Conservation (phyloP, 1,139 yeast species). For the Candida buenavistaensis region DNA sequence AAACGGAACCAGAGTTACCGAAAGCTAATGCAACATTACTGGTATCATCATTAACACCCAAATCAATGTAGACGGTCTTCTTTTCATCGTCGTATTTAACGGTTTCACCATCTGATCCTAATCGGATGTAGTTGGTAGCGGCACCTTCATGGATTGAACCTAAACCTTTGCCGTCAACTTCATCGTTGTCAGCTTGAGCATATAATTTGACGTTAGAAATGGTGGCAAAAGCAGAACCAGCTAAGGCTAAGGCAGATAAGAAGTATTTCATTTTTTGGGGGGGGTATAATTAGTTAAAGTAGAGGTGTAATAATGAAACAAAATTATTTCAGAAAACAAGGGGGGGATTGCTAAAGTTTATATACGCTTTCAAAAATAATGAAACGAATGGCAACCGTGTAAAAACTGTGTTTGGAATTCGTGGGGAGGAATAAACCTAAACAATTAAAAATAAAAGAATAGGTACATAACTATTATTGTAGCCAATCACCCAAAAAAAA, state of each 20-base stretch:
- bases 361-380: too few relatives aligned
- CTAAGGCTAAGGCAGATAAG: slow-evolving; percentile 16
- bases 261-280: slow-evolving; percentile 10
- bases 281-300: slow-evolving; percentile 1
- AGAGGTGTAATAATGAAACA: background rate
- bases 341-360: too few relatives aligned
- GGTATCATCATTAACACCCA: background rate
- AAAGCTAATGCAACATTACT: slow-evolving; percentile 2
- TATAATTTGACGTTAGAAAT: slow-evolving; percentile 17
- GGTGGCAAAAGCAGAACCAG: slow-evolving; percentile 23
- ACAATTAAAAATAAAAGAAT: too few relatives aligned
- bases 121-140: slow-evolving; percentile 48
- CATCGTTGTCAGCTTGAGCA: slow-evolving; percentile 22
- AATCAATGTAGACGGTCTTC: background rate
- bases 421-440: too few relatives aligned
- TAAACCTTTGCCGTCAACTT: slow-evolving; percentile 29
- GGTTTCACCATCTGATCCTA: slow-evolving; percentile 16
- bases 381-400: too few relatives aligned
- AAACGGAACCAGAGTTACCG: slow-evolving; percentile 4
- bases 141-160: slow-evolving; percentile 53
- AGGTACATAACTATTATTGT: too few relatives aligned
- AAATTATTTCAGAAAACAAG: too few relatives aligned
- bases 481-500: too few relatives aligned
- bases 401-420: too few relatives aligned
- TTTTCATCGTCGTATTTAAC: slow-evolving; percentile 57